These are phyloP conservation scores for Trypanosoma rangeli DNA, from an alignment of 208 protist genomes.

Conservation along the genomic window DNA sequence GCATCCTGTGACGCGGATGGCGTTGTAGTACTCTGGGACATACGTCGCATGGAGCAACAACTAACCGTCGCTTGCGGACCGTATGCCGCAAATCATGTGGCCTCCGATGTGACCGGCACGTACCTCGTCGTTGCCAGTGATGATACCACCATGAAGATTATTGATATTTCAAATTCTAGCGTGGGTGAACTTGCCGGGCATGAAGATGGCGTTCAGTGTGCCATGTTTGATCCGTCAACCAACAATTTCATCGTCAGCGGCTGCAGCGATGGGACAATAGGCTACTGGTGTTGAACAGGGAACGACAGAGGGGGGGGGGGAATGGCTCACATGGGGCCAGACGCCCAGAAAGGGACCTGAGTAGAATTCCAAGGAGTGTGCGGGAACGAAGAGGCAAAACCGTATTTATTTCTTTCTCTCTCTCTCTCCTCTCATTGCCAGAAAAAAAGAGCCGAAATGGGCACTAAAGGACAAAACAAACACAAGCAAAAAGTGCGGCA, in stretches of 20 bases:
- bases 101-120: conserved; percentile 63
- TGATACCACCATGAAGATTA: conserved; percentile 94
- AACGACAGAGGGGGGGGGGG: not conserved
- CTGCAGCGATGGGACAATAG: conserved; percentile 75
- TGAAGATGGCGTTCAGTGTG: conserved; percentile 85
- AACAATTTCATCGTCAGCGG: conserved; percentile 82
- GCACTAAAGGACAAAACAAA: conserved; percentile 1
- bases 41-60: conserved; percentile 64
- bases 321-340: not conserved
- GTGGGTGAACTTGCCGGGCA: conserved; percentile 79
- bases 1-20: conserved; percentile 95
- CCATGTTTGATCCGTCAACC: conserved; percentile 74
- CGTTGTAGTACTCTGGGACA: conserved; percentile 85
- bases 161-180: conserved; percentile 80
- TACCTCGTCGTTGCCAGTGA: conserved; percentile 93
- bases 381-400: not conserved
- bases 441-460: not conserved
- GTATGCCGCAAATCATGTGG: conserved; percentile 71
- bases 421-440: not conserved
- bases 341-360: not conserved
- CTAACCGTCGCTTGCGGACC: conserved; percentile 63
- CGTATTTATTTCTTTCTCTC: not conserved
- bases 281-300: conserved; percentile 72
- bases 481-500: not conserved
- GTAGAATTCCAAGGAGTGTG: not conserved